Evolutionary conservation across 345 rosid species (phyloP), one percentile per base, ranked within the genome.

Genomic region (Trapa incisa): DNA sequence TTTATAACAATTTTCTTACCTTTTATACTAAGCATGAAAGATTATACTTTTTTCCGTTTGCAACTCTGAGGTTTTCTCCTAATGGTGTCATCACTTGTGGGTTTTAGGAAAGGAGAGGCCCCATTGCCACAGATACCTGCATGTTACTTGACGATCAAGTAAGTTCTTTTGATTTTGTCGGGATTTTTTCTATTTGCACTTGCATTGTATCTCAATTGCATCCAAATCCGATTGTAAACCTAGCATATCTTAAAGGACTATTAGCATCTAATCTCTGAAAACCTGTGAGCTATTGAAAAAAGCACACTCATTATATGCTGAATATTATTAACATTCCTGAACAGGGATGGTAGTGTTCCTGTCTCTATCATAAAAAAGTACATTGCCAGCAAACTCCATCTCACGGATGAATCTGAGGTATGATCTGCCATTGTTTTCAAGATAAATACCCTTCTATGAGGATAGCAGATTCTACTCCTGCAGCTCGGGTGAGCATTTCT

Each of bases 71-170:
- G 5, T 37, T n/a, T 38, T 65, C 29, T 22, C 29, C 67, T 74
- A 61, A 68, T 73, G 65, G 64, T 68, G 32, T 71, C 65, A 53
- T 22, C 29, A 58, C 16, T 57, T n/a, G 75, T 74, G 78, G 69
- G 65, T 66, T 77, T 67, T 80, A 88, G 95, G 91, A 82, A 76
- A 72, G 87, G 80, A 35, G 79, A 79, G 69, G 75, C 75, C 65
- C 72, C 86, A 71, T 76, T 88, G 82, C 91, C 94, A 1, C 94
- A 86, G 76, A 80, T 88, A 74, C 71, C 94, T 56, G 62, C 89
- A 6, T 66, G 86, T 70, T 88, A 82, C 87, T 72, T 88, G 81
- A 85, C 89, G 81, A 82, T 88, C 64, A 84, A 86, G 91, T 88
- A 81, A 85, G 95, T 85, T 66, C 64, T 67, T 62, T 62, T 37